Percentiles rank a stretch among this genome's conserved stretches.
Conservation (phyloP, 192 early-diverging fungal genomes). For the Coemansia sp. region DNA sequence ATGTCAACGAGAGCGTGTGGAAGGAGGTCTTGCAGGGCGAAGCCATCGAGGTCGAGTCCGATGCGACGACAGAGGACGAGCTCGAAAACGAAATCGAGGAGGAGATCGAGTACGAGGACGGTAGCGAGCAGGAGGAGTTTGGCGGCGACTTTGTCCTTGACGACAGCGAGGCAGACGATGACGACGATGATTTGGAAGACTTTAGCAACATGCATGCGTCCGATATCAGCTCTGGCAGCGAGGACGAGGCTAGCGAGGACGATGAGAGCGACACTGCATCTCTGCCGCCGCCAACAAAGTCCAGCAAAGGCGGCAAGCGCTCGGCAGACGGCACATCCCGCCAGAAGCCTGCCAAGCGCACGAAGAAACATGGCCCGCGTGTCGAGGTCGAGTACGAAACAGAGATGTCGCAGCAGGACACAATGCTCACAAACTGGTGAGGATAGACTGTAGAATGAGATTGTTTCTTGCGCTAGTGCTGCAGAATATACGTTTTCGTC, state of each 20-base stretch:
- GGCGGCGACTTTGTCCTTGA: slow-evolving; percentile 58
- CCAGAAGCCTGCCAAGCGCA: slow-evolving; percentile 37
- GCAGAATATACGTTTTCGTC: not conserved
- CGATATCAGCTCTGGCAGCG: slow-evolving; percentile 62
- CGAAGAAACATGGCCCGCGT: slow-evolving; percentile 52
- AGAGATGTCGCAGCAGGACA: slow-evolving; percentile 32
- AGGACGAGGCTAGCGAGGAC: slow-evolving; percentile 57
- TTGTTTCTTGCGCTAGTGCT: not conserved
- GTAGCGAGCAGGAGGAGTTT: slow-evolving; percentile 50
- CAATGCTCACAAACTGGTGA: slow-evolving; percentile 47
- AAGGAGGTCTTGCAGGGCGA: slow-evolving; percentile 81
- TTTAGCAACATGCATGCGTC: slow-evolving; percentile 36
- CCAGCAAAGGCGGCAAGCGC: slow-evolving; percentile 32
- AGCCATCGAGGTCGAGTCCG: slow-evolving; percentile 64
- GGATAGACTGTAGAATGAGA: not conserved
- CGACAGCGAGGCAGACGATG: slow-evolving; percentile 33
- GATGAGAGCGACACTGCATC: slow-evolving; percentile 57
- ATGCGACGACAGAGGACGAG: slow-evolving; percentile 70
- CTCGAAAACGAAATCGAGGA: slow-evolving; percentile 56
- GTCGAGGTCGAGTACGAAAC: slow-evolving; percentile 64
- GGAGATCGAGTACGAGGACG: slow-evolving; percentile 29
- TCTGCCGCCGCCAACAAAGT: slow-evolving; percentile 27
- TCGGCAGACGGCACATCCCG: slow-evolving; percentile 28
- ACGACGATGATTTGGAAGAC: slow-evolving; percentile 50
- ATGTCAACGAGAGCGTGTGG: slow-evolving; percentile 89